Evolutionary conservation across 192 early-diverging fungal genomes (phyloP), one percentile per base, ranked within the genome.

Genomic region (Backusella westeae): DNA sequence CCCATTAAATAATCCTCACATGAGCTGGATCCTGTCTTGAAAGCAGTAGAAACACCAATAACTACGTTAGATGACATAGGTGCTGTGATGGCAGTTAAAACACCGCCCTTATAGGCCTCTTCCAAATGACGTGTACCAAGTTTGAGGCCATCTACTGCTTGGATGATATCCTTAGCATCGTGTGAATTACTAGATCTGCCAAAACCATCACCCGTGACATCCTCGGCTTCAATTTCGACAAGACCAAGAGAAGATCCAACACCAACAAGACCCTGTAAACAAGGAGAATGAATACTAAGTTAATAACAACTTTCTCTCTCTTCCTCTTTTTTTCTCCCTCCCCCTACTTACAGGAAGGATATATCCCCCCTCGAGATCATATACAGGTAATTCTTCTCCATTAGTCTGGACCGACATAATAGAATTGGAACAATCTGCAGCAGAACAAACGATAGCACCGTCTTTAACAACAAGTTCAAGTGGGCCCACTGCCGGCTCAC

Each of bases 121-220:
- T 88, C 83, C 71, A 90, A 82, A 72, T 87, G 88, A 34, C 85
- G 77, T 3, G 81, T 85, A n/a, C 85, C 91, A 34, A 94, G 83
- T 68, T 88, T 86, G 35, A 94, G 68, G 9, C 93, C 93, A 76
- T 93, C 92, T 19, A 89, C 79, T 56, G 92, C 87, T 42, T 81
- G 59, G 10, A 82, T 68, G 19, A 80, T 34, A 65, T 75, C 77
- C 34, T 65, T 72, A 52, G 42, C 34, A 26, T 76, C 63, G 9
- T 46, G 36, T 2, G 73, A 34, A 46, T 14, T 82, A 67, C 52
- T 74, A 0, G 75, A 17, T 29, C 76, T 23, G 2, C 76, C 75
- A 21, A 82, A 65, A 9, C 93, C 93, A 83, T 94, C 93, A 23
- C 80, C 74, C 32, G 91, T 93, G 7, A 74, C 49, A 6, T 71